phyloP scores from a whole-genome alignment of 2,329 filamentous ascomycete genomes.

The Pestalotiopsis sp. region DNA sequence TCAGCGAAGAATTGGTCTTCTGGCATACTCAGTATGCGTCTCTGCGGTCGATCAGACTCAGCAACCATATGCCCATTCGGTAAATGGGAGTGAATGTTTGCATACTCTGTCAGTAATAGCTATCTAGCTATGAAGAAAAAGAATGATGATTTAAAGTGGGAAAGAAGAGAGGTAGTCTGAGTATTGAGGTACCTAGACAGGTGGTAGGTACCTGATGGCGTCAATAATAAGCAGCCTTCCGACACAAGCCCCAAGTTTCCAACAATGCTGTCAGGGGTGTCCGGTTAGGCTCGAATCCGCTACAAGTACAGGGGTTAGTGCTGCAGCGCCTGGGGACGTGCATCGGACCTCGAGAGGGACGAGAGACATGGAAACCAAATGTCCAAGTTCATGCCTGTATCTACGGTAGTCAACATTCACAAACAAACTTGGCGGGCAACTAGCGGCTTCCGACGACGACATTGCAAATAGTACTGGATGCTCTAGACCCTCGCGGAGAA shows the following conservation, averaged over 20 bases:
- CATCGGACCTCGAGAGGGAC: neutral
- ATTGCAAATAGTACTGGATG: neutral
- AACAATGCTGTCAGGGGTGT: neutral
- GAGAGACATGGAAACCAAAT: neutral
- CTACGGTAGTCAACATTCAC: neutral
- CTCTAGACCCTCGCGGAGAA: neutral
- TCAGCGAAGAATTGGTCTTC: neutral
- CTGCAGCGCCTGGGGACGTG: slow-evolving; percentile 1
- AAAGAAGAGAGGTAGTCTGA: too few relatives aligned
- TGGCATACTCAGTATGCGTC: neutral
- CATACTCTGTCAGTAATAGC: too few relatives aligned
- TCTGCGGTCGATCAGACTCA: too few relatives aligned
- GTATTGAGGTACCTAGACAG: too few relatives aligned
- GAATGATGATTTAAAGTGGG: too few relatives aligned
- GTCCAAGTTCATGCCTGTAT: neutral
- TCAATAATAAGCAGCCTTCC: neutral
- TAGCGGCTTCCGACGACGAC: neutral
- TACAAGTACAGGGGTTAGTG: slow-evolving; percentile 4
- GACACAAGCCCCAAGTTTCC: neutral
- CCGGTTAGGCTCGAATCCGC: slow-evolving; percentile 8
- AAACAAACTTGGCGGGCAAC: neutral
- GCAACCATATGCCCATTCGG: too few relatives aligned
- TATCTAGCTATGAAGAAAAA: too few relatives aligned
- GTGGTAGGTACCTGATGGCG: neutral
- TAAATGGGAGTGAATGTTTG: too few relatives aligned